Conservation (phyloP, 1,139 yeast genomes). For the Candida sp. region DNA sequence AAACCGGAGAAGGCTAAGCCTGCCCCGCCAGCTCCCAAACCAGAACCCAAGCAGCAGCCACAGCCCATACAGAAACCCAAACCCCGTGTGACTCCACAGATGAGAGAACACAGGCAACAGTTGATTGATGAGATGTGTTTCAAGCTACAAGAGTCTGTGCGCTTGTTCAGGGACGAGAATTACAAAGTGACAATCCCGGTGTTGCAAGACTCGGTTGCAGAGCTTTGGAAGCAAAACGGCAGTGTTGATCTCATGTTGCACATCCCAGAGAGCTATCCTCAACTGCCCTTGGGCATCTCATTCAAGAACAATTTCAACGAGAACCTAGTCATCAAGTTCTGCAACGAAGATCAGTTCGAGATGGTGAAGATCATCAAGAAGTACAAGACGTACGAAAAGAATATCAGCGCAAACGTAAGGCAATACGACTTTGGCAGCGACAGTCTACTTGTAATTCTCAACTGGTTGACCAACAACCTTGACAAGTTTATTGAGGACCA, state of each 20-base stretch:
- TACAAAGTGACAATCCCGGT: conserved; percentile 29
- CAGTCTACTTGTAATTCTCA: conserved; percentile 27
- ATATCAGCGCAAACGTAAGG: conserved; percentile 25
- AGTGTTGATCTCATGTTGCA: conserved; percentile 22
- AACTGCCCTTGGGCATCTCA: conserved; percentile 17
- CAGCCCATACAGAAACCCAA: conserved; percentile 2
- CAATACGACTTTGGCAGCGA: conserved; percentile 17
- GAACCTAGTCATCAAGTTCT: conserved; percentile 23
- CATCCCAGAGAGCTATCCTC: conserved; percentile 28
- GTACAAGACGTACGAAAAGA: conserved; percentile 25
- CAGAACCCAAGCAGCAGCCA: conserved; percentile 6
- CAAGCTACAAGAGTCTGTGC: conserved; percentile 25
- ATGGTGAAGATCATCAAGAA: conserved; percentile 19
- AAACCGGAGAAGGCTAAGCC: conserved; percentile 6
- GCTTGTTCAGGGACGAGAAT: conserved; percentile 28
- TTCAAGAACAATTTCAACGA: conserved; percentile 29
- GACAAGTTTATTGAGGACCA: conserved; percentile 23
- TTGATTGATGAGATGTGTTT: conserved; percentile 25
- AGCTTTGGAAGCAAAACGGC: conserved; percentile 23
- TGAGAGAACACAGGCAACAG: conserved; percentile 18
- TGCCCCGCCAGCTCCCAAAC: background rate
- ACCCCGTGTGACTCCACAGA: conserved; percentile 11
- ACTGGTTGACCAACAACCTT: conserved; percentile 34
- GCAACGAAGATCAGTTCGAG: conserved; percentile 17
- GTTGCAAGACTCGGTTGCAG: conserved; percentile 19